phyloP scores from a whole-genome alignment of 1,139 yeast species.

The Pichia sp. region DNA sequence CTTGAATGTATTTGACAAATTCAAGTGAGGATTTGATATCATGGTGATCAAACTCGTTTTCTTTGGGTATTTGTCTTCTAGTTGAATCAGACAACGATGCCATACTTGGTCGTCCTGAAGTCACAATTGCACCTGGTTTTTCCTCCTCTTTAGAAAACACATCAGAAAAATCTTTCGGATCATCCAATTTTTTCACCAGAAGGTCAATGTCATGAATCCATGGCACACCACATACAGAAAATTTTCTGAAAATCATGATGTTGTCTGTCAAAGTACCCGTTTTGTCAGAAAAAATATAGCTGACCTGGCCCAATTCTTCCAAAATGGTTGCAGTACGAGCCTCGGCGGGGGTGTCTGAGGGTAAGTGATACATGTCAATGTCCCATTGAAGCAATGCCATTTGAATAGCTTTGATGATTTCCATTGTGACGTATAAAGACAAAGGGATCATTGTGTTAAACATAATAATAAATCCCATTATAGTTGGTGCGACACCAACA shows the following conservation, averaged over 20 bases:
- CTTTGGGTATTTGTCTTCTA: slow-evolving; percentile 22
- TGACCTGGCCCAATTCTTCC: slow-evolving; percentile 95
- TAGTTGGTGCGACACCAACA: slow-evolving; percentile 84
- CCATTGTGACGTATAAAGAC: slow-evolving; percentile 94
- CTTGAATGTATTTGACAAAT: slow-evolving; percentile 63
- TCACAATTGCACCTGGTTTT: slow-evolving; percentile 31
- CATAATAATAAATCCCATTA: slow-evolving; percentile 96
- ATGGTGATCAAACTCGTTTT: slow-evolving; percentile 4
- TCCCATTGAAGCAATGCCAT: slow-evolving; percentile 78
- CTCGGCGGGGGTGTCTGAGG: slow-evolving; percentile 85
- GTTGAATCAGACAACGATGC: slow-evolving; percentile 32
- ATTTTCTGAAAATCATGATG: slow-evolving; percentile 77
- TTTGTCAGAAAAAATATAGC: slow-evolving; percentile 91
- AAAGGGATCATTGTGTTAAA: slow-evolving; percentile 92
- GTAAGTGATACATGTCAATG: slow-evolving; percentile 87
- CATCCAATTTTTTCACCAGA: slow-evolving; percentile 26
- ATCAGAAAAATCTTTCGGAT: slow-evolving; percentile 14
- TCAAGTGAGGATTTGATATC: slow-evolving; percentile 51
- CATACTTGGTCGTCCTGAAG: slow-evolving; percentile 52
- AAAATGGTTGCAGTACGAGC: slow-evolving; percentile 93
- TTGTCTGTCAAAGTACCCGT: slow-evolving; percentile 96
- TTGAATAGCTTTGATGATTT: slow-evolving; percentile 86
- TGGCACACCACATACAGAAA: slow-evolving; percentile 80
- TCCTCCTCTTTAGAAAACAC: slow-evolving; percentile 14
- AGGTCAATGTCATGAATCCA: slow-evolving; percentile 81